phyloP scores from a whole-genome alignment of 768 basidiomycete genomes.

The Hericium coralloides region DNA sequence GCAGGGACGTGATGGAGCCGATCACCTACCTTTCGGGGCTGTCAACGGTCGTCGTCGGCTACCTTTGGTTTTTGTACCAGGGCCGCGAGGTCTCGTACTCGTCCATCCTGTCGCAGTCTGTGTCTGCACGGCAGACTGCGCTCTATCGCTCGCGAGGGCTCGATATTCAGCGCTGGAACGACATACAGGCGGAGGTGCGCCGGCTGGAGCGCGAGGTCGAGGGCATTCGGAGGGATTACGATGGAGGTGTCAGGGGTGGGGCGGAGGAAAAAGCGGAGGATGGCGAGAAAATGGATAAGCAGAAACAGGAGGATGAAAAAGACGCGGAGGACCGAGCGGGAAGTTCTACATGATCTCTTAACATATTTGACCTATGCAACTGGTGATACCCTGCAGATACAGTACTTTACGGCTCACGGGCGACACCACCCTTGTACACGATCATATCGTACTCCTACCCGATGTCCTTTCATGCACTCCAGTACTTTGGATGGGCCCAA shows the following conservation, averaged over 20 bases:
- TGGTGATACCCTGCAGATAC: too few relatives aligned
- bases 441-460: too few relatives aligned
- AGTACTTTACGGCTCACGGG: too few relatives aligned
- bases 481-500: too few relatives aligned
- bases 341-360: too few relatives aligned
- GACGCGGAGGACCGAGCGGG: neutral
- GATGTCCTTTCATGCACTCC: too few relatives aligned
- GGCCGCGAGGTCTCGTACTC: conserved; percentile 59
- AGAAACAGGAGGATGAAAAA: neutral
- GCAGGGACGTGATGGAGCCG: conserved; percentile 61
- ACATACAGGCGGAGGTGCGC: conserved; percentile 42
- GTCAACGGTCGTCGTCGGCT: conserved; percentile 51
- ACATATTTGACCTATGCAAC: too few relatives aligned
- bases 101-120: conserved; percentile 48
- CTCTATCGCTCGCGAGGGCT: conserved; percentile 50
- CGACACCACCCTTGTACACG: too few relatives aligned
- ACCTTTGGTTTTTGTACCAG: conserved; percentile 55
- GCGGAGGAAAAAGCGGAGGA: conserved; percentile 19
- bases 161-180: conserved; percentile 53
- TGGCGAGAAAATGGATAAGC: conserved; percentile 4
- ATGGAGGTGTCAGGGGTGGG: conserved; percentile 20
- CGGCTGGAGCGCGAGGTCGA: conserved; percentile 42
- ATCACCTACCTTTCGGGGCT: conserved; percentile 59
- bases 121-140: conserved; percentile 45
- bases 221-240: conserved; percentile 55